Evolutionary conservation across 1,284 basidiomycete species (phyloP).

Genomic region (Cryptococcus sp.): DNA sequence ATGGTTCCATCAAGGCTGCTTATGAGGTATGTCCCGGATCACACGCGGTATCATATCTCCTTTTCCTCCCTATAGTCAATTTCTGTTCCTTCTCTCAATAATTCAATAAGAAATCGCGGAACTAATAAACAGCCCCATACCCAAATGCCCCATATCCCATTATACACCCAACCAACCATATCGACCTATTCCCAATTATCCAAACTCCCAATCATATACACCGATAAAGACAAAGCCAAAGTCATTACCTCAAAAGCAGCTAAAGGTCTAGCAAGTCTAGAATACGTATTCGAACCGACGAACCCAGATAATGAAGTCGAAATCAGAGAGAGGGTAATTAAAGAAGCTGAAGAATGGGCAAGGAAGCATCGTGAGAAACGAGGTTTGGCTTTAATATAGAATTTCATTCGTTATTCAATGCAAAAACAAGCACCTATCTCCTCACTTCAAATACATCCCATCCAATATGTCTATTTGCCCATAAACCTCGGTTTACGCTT

Average conservation of each 20-base stretch:
- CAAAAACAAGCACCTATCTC: too few relatives aligned
- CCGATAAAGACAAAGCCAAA: slow-evolving; percentile 11
- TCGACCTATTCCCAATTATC: slow-evolving; percentile 23
- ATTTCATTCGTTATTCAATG: too few relatives aligned
- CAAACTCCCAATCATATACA: slow-evolving; percentile 26
- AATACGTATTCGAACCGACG: slow-evolving; percentile 34
- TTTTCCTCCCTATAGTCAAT: not conserved
- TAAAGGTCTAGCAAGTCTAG: slow-evolving; percentile 38
- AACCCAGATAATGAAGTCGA: slow-evolving; percentile 8
- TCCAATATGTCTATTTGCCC: slow-evolving; percentile 55
- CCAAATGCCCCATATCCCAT: slow-evolving; percentile 43
- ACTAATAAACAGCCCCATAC: slow-evolving; percentile 36
- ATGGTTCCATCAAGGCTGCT: slow-evolving; percentile 29
- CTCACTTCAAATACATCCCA: too few relatives aligned
- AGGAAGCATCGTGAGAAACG: slow-evolving; percentile 11
- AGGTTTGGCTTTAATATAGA: too few relatives aligned
- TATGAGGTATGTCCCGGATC: slow-evolving; percentile 46
- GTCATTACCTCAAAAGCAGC: slow-evolving; percentile 10
- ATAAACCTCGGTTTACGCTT: slow-evolving; percentile 78
- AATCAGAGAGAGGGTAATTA: slow-evolving; percentile 17
- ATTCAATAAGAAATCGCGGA: not conserved
- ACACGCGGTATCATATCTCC: too few relatives aligned
- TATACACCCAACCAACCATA: slow-evolving; percentile 35
- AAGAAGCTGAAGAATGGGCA: slow-evolving; percentile 45
- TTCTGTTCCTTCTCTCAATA: not conserved